phyloP scores from a whole-genome alignment of 768 basidiomycete genomes.

The Auricularia sp. region DNA sequence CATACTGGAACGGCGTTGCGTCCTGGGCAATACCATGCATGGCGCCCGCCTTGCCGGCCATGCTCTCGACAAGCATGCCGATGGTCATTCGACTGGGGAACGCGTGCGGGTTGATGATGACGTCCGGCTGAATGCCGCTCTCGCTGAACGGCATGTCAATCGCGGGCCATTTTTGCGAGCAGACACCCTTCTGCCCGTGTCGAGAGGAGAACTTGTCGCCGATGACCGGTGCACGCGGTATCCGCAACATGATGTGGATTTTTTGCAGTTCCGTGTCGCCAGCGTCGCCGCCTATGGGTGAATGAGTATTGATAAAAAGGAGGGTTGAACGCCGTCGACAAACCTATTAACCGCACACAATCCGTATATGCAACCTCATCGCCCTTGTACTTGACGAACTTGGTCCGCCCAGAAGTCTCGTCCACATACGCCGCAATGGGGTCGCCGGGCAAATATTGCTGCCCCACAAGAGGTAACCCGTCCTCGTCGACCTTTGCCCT shows the following conservation, averaged over 20 bases:
- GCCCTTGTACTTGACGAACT: conserved; percentile 90
- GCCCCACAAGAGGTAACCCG: conserved; percentile 76
- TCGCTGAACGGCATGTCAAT: conserved; percentile 99
- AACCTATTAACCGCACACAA: conserved; percentile 83
- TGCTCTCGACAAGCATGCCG: conserved; percentile 98
- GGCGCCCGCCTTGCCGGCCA: conserved; percentile 98
- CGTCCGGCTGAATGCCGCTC: conserved; percentile 97
- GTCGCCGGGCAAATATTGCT: conserved; percentile 59
- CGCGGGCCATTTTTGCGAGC: conserved; percentile 97
- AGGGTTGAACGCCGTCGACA: conserved; percentile 12
- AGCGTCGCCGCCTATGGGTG: conserved; percentile 59
- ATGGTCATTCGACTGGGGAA: conserved; percentile 99
- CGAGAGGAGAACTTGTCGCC: conserved; percentile 99
- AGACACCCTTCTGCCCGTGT: conserved; percentile 98
- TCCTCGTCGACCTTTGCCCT: conserved; percentile 61
- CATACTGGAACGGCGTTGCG: conserved; percentile 95
- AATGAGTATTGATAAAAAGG: background rate
- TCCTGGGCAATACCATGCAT: conserved; percentile 99
- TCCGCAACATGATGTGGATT: conserved; percentile 84
- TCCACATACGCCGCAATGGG: conserved; percentile 81
- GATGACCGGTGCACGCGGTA: conserved; percentile 91
- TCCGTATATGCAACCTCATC: conserved; percentile 88
- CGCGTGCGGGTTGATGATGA: conserved; percentile 99
- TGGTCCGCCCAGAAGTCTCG: conserved; percentile 72
- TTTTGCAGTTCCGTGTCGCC: conserved; percentile 87